Base-by-base conservation (phyloP, 768 basidiomycete species). In the Suillus paluster region DNA sequence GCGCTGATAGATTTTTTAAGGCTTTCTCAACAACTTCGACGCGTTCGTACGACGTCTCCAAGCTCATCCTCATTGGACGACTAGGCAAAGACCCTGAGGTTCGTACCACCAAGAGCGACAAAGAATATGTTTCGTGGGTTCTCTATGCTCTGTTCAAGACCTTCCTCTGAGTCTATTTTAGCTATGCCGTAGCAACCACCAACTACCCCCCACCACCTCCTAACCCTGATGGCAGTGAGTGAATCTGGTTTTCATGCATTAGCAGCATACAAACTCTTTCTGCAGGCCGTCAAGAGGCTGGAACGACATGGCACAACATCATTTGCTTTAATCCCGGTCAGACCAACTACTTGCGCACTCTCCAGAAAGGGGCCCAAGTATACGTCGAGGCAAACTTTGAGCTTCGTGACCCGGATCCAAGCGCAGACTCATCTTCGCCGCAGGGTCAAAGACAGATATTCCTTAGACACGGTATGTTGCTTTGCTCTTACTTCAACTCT, bases 321-420 rank as follows among this genome's bases (percentile, higher is more conserved):
- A 68, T 94, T 53, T 94, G 89, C 27, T 95, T 95, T 80, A 77
- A 78, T n/a, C 81, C 86, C 9, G 5, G 48, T 44, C 68, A 85
- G n/a, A 88, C 88, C 66, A 85, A 79, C 62, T 92, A 84, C 68
- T 83, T 96, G 39, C 80, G 78, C 62, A 85, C 76, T 46, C 71
- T 96, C 44, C 82, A 75, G 67, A 91, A 91, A 65, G 94, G 94
- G 6, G 77, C 84, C 54, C 86, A 79, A 61, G 93, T 96, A 19
- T 94, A 87, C 63, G 92, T 92, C 39, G 94, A 96, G 73, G 88
- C 92, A 33, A 81, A 79, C 66, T 94, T 83, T 63, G 92, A 94
- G 73, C 73, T 94, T 25, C 84, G 88, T 42, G 90, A 94, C 62
- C 84, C 92, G 10, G 89, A 90, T 44, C 74, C 81, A 7, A 80